Percentiles rank a stretch among this genome's conserved stretches.
Evolutionary conservation across 148 eudicot genomes (phyloP).

Genomic region (Talinum fruticosum): DNA sequence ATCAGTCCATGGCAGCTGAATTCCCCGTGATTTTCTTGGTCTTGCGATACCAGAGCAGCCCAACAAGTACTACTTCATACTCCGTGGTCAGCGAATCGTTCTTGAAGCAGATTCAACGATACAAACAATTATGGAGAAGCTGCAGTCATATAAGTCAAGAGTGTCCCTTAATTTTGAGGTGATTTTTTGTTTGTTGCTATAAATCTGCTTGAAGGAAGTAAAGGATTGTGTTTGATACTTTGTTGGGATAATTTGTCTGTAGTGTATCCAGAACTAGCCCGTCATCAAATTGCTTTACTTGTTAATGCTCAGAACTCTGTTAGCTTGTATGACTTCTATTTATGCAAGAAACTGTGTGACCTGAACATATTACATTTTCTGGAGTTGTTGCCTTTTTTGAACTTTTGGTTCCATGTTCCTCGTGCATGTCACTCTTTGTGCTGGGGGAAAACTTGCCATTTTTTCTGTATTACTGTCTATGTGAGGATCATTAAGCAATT

Average conservation of each 20-base stretch:
- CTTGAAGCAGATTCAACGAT: conserved; percentile 78
- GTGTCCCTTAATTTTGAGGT: conserved; percentile 93
- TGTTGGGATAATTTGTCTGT: no score
- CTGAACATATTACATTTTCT: not conserved
- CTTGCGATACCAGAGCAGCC: conserved; percentile 42
- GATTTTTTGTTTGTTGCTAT: not conserved
- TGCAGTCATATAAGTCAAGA: conserved; percentile 83
- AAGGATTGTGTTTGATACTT: conserved; percentile 20
- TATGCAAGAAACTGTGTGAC: not conserved
- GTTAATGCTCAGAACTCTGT: not conserved
- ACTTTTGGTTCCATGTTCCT: not conserved
- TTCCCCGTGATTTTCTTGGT: conserved; percentile 84
- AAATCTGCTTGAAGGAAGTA: not conserved
- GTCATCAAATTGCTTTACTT: not conserved
- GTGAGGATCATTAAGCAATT: not conserved
- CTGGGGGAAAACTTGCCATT: not conserved
- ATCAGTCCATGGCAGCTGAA: conserved; percentile 53
- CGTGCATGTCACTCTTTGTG: not conserved
- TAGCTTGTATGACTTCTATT: not conserved
- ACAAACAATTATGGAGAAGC: conserved; percentile 85
- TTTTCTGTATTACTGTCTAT: not conserved
- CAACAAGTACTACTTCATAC: conserved; percentile 69
- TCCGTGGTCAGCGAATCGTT: conserved; percentile 72
- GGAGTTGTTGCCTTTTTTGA: not conserved
- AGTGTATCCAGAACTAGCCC: not conserved